These are phyloP conservation scores for Suhomyces kunorum DNA, from an alignment of 1,139 yeast genomes.

Conservation along the genomic window DNA sequence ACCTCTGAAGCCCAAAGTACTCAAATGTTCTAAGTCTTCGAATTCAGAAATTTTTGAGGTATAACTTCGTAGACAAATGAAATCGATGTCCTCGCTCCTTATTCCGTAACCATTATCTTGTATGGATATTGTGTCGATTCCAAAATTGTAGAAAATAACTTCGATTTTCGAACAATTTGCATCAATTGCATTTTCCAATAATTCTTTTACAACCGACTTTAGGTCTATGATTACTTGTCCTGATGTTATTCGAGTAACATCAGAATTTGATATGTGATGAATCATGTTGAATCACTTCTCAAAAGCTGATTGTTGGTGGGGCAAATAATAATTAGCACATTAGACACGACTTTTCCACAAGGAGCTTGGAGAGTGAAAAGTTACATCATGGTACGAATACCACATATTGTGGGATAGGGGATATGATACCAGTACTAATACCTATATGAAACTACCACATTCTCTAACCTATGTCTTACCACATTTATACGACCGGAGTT, in stretches of 20 bases:
- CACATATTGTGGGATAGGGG: too few relatives aligned
- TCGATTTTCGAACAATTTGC: constrained; percentile 71
- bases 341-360: too few relatives aligned
- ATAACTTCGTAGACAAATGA: constrained; percentile 68
- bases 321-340: too few relatives aligned
- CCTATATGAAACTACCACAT: too few relatives aligned
- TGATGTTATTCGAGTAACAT: constrained; percentile 77
- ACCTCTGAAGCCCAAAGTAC: constrained; percentile 79
- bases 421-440: too few relatives aligned
- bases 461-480: too few relatives aligned
- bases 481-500: too few relatives aligned
- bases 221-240: constrained; percentile 90
- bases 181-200: constrained; percentile 84
- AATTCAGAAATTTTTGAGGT: constrained; percentile 74
- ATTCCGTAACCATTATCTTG: constrained; percentile 83
- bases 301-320: too few relatives aligned
- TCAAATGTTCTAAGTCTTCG: constrained; percentile 54
- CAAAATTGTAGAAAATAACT: constrained; percentile 65
- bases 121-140: constrained; percentile 72
- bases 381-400: too few relatives aligned
- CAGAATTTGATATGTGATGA: constrained; percentile 23
- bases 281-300: too few relatives aligned
- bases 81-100: constrained; percentile 53
- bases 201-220: constrained; percentile 75
- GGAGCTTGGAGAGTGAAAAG: too few relatives aligned